phyloP scores from a whole-genome alignment of 2,329 filamentous ascomycete species.

The Trichophyton rubrum region DNA sequence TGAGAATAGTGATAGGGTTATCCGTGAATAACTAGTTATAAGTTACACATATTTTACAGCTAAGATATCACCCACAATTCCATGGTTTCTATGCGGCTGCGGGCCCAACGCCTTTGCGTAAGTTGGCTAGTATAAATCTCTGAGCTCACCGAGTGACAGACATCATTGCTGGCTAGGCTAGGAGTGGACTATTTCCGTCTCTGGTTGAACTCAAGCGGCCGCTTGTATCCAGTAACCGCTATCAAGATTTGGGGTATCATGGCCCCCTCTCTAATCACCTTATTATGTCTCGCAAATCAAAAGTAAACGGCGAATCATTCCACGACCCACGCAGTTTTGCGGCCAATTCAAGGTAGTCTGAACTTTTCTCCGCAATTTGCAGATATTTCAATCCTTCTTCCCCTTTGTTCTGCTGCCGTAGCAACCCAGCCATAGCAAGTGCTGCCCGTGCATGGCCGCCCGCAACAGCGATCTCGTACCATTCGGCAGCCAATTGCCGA shows the following conservation, averaged over 20 bases:
- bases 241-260: not conserved
- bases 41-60: constrained; percentile 1
- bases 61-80: not conserved
- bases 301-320: constrained; percentile 26
- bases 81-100: not conserved
- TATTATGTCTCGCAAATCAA: constrained; percentile 1
- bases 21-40: not conserved
- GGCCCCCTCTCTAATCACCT: not conserved
- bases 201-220: not conserved
- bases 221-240: not conserved
- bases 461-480: constrained; percentile 23
- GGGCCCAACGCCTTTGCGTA: not conserved
- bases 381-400: constrained; percentile 14
- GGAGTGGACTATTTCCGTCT: not conserved
- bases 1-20: not conserved
- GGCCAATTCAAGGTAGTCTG: constrained; percentile 37
- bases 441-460: constrained; percentile 16
- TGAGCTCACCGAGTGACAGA: not conserved
- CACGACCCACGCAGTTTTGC: constrained; percentile 51
- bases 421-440: constrained; percentile 21
- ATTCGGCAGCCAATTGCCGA: constrained; percentile 21
- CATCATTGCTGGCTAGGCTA: not conserved
- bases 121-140: not conserved
- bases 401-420: constrained; percentile 18
- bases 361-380: constrained; percentile 10